Conservation (phyloP, 176 grass and related monocot genomes). For the Aegilops tauschii region DNA sequence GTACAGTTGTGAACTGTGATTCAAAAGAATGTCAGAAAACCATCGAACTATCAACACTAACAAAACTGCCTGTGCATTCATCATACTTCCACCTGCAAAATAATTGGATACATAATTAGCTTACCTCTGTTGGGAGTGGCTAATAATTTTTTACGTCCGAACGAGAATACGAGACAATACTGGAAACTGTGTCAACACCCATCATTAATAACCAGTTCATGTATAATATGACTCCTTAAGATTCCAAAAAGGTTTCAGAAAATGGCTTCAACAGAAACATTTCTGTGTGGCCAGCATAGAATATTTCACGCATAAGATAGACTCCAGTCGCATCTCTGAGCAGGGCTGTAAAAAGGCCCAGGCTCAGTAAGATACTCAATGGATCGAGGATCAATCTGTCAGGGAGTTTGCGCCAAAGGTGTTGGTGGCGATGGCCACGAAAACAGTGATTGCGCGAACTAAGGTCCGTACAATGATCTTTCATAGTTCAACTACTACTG, state of each 20-base stretch:
- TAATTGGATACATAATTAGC: background rate
- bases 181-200: background rate
- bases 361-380: background rate
- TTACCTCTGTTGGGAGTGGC: background rate
- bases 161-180: background rate
- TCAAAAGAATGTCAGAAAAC: conserved; percentile 4
- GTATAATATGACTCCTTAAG: background rate
- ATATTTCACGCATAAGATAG: background rate
- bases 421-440: too few species aligned
- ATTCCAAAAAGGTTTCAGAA: background rate
- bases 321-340: background rate
- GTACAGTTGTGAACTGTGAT: conserved; percentile 13
- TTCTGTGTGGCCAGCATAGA: background rate
- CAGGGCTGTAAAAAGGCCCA: background rate
- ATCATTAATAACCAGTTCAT: too few species aligned
- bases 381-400: too few species aligned
- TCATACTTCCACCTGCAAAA: conserved; percentile 60
- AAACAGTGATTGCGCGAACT: background rate
- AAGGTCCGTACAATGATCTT: background rate
- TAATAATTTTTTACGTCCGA: background rate
- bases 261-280: background rate
- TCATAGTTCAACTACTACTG: background rate
- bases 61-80: conserved; percentile 41
- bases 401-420: too few species aligned
- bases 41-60: conserved; percentile 3